Evolutionary conservation across 129 eudicot genomes (phyloP).

Genomic region (Apium graveolens): DNA sequence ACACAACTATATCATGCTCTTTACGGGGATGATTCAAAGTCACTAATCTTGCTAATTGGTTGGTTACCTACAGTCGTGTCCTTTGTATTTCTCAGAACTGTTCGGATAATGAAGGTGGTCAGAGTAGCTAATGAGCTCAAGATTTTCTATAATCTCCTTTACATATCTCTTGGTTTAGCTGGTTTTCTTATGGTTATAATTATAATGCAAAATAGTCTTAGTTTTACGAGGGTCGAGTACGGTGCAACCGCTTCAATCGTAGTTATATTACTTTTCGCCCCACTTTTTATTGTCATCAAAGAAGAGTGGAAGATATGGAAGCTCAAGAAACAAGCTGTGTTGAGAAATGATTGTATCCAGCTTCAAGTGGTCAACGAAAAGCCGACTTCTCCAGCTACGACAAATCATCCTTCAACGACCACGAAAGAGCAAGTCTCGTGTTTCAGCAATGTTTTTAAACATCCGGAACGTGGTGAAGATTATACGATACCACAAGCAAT

Average conservation of each 20-base stretch:
- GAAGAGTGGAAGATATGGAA: slow-evolving; percentile 43
- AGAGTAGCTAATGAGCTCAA: slow-evolving; percentile 42
- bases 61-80: slow-evolving; percentile 71
- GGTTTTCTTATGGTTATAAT: slow-evolving; percentile 73
- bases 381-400: not conserved
- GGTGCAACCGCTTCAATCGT: slow-evolving; percentile 33
- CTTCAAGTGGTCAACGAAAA: slow-evolving; percentile 23
- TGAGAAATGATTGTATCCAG: not conserved
- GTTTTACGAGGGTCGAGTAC: slow-evolving; percentile 27
- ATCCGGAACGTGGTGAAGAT: slow-evolving; percentile 74
- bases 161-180: slow-evolving; percentile 58
- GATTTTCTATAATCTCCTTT: slow-evolving; percentile 48
- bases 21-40: slow-evolving; percentile 43
- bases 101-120: slow-evolving; percentile 43
- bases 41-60: slow-evolving; percentile 52
- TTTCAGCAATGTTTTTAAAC: slow-evolving; percentile 34
- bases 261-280: slow-evolving; percentile 43
- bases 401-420: not conserved
- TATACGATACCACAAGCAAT: slow-evolving; percentile 68
- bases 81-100: slow-evolving; percentile 33
- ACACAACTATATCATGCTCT: slow-evolving; percentile 59
- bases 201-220: slow-evolving; percentile 36
- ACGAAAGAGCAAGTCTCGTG: slow-evolving; percentile 29
- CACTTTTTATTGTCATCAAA: slow-evolving; percentile 36
- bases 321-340: not conserved